Base-by-base conservation (phyloP, 1,139 yeast genomes). In the Tardiomyces blankii region DNA sequence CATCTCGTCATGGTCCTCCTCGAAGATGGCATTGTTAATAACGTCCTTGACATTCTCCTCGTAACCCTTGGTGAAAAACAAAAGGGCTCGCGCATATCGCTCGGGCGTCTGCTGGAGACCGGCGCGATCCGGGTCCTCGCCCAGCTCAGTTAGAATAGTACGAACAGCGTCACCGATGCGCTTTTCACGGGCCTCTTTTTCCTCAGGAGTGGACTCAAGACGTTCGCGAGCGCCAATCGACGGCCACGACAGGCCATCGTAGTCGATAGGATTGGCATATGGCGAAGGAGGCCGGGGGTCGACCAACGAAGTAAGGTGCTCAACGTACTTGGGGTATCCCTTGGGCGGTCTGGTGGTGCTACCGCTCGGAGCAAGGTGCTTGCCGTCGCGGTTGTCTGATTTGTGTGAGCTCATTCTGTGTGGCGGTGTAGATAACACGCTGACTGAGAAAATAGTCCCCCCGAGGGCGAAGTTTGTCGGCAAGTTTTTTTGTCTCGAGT, bases 1-100 rank as follows among this genome's bases (percentile, higher is more conserved):
- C 97, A 91, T 91, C 63, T 91, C 99, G 63, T 91, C 97, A 63
- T 93, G 98, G 62, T 93, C 95, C 63, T 91, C 98, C 63, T 91
- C 96, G 57, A 93, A 93, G 12, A 93, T 95, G 0, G 98, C 98
- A 50, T 88, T 74, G 59, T 93, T 91, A 58, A 93, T 83, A 30
- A 89, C 96, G 60, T 88, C 96, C 50, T 57, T 56, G 40, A 68
- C 57, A 62, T 88, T 88, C 55, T 89, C 95, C 66, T 89, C 96
- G 63, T 91, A 91, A 11, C 99, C 99, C 62, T 88, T 86, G 19
- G 99, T 91, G 71, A 93, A 88, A 59, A 71, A 91, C 44, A 91
- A 72, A 95, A 91, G 87, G 19, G 99, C 98, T 51, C 94, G 75
- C 1, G 99, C 98, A 62, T 88, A 91, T 54, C 99, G 69, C 60